Percentiles rank a stretch among this genome's conserved stretches.
phyloP scores from a whole-genome alignment of 371 early-diverging fungal genomes.

The Mortierella sp. region DNA sequence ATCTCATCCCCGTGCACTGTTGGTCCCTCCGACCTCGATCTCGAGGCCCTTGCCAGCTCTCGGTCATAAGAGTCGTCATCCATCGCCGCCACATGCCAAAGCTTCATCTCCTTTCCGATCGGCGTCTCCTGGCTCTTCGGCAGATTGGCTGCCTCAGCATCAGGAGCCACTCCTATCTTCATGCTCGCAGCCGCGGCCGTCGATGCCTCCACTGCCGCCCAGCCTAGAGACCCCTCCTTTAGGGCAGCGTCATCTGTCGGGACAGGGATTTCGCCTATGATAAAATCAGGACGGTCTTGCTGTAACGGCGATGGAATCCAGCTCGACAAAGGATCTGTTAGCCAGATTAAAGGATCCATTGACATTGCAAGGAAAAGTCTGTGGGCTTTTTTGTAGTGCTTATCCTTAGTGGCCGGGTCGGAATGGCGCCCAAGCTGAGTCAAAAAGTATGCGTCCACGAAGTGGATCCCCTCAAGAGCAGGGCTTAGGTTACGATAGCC shows the following conservation, averaged over 20 bases:
- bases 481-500: conserved; percentile 13
- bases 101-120: neutral
- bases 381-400: conserved; percentile 23
- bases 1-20: conserved; percentile 10
- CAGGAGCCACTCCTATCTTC: neutral
- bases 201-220: conserved; percentile 15
- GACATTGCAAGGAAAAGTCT: conserved; percentile 23
- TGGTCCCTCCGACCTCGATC: conserved; percentile 2
- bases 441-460: conserved; percentile 39
- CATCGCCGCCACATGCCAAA: neutral
- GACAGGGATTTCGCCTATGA: conserved; percentile 3
- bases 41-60: conserved; percentile 10
- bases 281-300: neutral
- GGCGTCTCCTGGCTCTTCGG: neutral
- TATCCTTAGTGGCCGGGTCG: conserved; percentile 4
- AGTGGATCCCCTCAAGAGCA: conserved; percentile 21
- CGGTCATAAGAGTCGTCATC: conserved; percentile 11
- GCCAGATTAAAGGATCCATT: conserved; percentile 32
- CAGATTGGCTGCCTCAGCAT: neutral
- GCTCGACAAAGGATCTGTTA: conserved; percentile 17
- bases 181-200: neutral
- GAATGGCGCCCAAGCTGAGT: conserved; percentile 28
- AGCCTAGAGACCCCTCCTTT: conserved; percentile 11
- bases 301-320: conserved; percentile 7
- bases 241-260: neutral